phyloP scores from a whole-genome alignment of 805 yeast species.

The Kodamaea kakaduensis region DNA sequence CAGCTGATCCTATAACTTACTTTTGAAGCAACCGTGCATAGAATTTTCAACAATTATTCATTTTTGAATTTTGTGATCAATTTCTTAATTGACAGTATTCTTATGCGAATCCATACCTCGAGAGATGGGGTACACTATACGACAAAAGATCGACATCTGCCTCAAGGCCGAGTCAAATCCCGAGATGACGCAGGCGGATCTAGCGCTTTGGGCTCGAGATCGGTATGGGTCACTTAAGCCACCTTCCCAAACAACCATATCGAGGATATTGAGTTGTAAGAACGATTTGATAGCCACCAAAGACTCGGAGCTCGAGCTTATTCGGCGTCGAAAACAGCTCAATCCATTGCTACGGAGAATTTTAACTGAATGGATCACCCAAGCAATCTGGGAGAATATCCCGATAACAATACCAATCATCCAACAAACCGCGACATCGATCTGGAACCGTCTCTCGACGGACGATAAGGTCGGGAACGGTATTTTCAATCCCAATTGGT shows the following conservation, averaged over 20 bases:
- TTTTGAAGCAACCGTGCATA: too few relatives aligned
- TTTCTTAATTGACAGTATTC: background rate
- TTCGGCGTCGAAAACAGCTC: constrained; percentile 51
- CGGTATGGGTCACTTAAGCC: constrained; percentile 49
- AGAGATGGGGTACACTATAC: constrained; percentile 53
- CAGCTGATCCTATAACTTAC: too few relatives aligned
- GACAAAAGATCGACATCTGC: constrained; percentile 64
- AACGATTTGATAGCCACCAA: constrained; percentile 49
- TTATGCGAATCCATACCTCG: background rate
- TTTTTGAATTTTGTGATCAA: background rate
- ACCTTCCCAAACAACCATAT: constrained; percentile 66
- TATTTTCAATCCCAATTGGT: constrained; percentile 63
- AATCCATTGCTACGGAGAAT: constrained; percentile 53
- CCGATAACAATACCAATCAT: constrained; percentile 63
- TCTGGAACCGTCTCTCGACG: constrained; percentile 58
- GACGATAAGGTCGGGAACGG: constrained; percentile 59
- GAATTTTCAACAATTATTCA: too few relatives aligned
- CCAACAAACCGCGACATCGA: constrained; percentile 58
- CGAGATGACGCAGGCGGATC: constrained; percentile 61
- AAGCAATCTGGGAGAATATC: constrained; percentile 61
- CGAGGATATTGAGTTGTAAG: constrained; percentile 55
- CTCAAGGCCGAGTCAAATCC: constrained; percentile 66
- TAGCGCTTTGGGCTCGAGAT: constrained; percentile 61
- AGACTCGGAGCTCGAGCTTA: constrained; percentile 48
- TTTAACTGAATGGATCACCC: constrained; percentile 68